A percentile compares a stretch with the other conserved stretches of the same genome.
These are phyloP conservation scores for Ganoderma boninense DNA, from an alignment of 1,284 basidiomycete species.

Conservation along the genomic window DNA sequence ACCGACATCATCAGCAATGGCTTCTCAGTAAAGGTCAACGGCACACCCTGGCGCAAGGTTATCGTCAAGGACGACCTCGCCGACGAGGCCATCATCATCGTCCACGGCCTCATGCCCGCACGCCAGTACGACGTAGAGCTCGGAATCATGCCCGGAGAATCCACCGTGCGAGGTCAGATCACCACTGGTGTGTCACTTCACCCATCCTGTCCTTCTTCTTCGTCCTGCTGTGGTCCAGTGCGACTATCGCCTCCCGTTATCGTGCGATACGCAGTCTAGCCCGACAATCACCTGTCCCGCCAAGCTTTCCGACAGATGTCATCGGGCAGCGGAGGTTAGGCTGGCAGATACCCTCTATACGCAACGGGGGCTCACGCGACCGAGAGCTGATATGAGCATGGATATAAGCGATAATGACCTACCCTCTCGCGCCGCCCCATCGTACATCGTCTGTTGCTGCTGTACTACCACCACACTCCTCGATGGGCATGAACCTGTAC, in stretches of 20 bases:
- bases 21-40: slow-evolving; percentile 80
- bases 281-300: neutral
- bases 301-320: neutral
- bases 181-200: slow-evolving; percentile 58
- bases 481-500: slow-evolving; percentile 7
- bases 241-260: slow-evolving; percentile 4
- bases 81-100: slow-evolving; percentile 82
- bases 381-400: slow-evolving; percentile 1
- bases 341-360: neutral
- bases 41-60: slow-evolving; percentile 76
- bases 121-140: slow-evolving; percentile 84
- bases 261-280: slow-evolving; percentile 6
- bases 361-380: slow-evolving; percentile 4
- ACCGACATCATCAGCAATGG: slow-evolving; percentile 75
- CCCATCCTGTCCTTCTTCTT: neutral
- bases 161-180: slow-evolving; percentile 62
- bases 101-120: slow-evolving; percentile 82
- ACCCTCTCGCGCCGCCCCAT: neutral
- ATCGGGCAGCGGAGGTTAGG: slow-evolving; percentile 2
- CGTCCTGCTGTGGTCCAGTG: slow-evolving; percentile 6
- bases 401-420: slow-evolving; percentile 5
- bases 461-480: neutral
- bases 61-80: slow-evolving; percentile 78
- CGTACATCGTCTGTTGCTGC: neutral
- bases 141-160: slow-evolving; percentile 69